Percentiles rank a stretch among this genome's conserved stretches.
Evolutionary conservation across 495 filamentous ascomycete genomes (phyloP).

Genomic region (Penicilliopsis zonata): DNA sequence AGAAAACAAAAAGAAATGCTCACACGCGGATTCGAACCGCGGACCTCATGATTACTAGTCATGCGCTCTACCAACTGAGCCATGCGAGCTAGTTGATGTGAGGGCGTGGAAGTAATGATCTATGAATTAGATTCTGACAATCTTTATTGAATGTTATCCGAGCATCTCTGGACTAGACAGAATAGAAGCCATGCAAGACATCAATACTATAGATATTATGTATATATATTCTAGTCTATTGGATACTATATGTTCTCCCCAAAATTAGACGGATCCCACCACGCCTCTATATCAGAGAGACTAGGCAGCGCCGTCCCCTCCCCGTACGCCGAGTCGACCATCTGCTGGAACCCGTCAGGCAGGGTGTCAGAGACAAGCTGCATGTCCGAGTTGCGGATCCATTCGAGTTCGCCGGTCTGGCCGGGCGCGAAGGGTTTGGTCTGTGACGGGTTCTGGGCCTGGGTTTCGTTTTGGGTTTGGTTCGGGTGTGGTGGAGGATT

Average conservation of each 20-base stretch:
- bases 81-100: slow-evolving; percentile 1
- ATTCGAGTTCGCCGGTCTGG: slow-evolving; percentile 20
- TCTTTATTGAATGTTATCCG: neutral
- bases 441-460: slow-evolving; percentile 3
- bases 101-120: no score
- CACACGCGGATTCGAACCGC: slow-evolving; percentile 1
- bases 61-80: slow-evolving; percentile 1
- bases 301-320: slow-evolving; percentile 18
- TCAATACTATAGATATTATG: no score
- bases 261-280: slow-evolving; percentile 25
- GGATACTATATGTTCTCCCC: slow-evolving; percentile 6
- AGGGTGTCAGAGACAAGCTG: slow-evolving; percentile 18
- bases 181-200: no score
- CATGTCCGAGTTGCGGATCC: slow-evolving; percentile 22
- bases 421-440: slow-evolving; percentile 5
- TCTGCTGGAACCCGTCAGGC: slow-evolving; percentile 5
- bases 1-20: neutral
- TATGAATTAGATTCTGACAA: neutral
- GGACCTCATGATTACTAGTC: slow-evolving; percentile 1
- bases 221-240: no score
- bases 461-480: neutral
- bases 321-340: slow-evolving; percentile 10
- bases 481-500: neutral
- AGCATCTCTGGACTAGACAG: neutral
- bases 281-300: slow-evolving; percentile 25